Percentiles rank a stretch among this genome's conserved stretches.
Conservation (phyloP, 352 stramenopile species). For the Globisporangium cylindrosporum region DNA sequence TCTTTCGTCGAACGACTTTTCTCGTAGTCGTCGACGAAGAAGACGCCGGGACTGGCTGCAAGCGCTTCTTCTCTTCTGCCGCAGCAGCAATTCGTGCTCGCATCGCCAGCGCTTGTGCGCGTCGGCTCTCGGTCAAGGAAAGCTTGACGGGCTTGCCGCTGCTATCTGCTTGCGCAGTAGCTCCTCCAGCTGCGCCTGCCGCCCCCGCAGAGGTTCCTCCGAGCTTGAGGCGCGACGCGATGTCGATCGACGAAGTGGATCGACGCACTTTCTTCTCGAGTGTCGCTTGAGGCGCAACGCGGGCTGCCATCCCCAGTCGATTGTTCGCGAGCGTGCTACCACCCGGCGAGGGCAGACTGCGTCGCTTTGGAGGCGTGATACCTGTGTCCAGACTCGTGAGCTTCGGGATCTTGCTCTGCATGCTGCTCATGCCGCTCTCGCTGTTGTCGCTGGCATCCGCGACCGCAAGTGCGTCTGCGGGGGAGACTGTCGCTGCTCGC, state of each 20-base stretch:
- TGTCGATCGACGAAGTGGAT: slow-evolving; percentile 11
- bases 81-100: slow-evolving; percentile 29
- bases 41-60: slow-evolving; percentile 14
- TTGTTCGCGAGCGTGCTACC: slow-evolving; percentile 19
- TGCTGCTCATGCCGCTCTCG: not conserved
- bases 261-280: slow-evolving; percentile 17
- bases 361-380: slow-evolving; percentile 25
- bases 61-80: slow-evolving; percentile 26
- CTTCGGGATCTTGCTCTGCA: slow-evolving; percentile 15
- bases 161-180: slow-evolving; percentile 7
- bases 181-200: not conserved
- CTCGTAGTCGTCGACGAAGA: slow-evolving; percentile 1
- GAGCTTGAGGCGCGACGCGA: slow-evolving; percentile 15
- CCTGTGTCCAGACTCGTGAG: slow-evolving; percentile 6
- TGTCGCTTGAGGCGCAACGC: slow-evolving; percentile 19
- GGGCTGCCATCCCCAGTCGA: slow-evolving; percentile 42
- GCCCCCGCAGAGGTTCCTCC: not conserved
- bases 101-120: slow-evolving; percentile 32
- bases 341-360: slow-evolving; percentile 17
- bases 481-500: slow-evolving; percentile 15
- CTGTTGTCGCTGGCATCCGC: not conserved
- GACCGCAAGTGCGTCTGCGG: not conserved
- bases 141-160: slow-evolving; percentile 24
- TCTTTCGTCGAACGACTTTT: slow-evolving; percentile 10
- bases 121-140: slow-evolving; percentile 28